phyloP scores from a whole-genome alignment of 1,139 yeast genomes.

The Kodamaea anthophila region DNA sequence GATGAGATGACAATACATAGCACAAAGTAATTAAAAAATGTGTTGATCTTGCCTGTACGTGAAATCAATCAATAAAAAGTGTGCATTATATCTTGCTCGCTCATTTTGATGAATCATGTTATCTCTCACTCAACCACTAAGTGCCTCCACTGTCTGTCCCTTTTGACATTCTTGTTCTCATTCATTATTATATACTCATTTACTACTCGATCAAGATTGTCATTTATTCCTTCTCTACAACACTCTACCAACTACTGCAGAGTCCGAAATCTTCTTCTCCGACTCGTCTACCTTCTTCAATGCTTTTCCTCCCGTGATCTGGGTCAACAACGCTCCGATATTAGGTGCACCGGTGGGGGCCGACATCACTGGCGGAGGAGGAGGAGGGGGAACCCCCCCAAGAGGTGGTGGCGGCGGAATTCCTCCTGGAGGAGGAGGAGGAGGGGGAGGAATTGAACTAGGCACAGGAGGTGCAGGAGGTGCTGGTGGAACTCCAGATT shows the following conservation, averaged over 20 bases:
- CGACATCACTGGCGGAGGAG: constrained; percentile 20
- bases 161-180: too few relatives aligned
- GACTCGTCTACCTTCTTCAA: constrained; percentile 44
- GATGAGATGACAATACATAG: too few relatives aligned
- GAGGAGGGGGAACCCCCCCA: constrained; percentile 16
- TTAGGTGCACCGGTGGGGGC: constrained; percentile 27
- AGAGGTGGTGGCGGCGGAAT: constrained; percentile 15
- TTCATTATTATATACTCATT: too few relatives aligned
- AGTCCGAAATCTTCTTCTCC: constrained; percentile 38
- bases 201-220: background rate
- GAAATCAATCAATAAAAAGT: too few relatives aligned
- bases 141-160: too few relatives aligned
- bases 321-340: constrained; percentile 47
- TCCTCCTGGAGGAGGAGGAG: constrained; percentile 18
- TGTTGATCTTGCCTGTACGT: too few relatives aligned
- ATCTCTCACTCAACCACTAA: too few relatives aligned
- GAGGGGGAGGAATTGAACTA: constrained; percentile 18
- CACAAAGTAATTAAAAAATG: too few relatives aligned
- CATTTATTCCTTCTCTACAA: constrained; percentile 16
- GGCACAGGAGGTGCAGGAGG: constrained; percentile 5
- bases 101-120: too few relatives aligned
- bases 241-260: constrained; percentile 48
- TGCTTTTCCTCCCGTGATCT: constrained; percentile 47
- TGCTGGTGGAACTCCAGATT: constrained; percentile 15
- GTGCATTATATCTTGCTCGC: too few relatives aligned